Conservation (phyloP, 768 basidiomycete species). For the Cubamyces sp. region DNA sequence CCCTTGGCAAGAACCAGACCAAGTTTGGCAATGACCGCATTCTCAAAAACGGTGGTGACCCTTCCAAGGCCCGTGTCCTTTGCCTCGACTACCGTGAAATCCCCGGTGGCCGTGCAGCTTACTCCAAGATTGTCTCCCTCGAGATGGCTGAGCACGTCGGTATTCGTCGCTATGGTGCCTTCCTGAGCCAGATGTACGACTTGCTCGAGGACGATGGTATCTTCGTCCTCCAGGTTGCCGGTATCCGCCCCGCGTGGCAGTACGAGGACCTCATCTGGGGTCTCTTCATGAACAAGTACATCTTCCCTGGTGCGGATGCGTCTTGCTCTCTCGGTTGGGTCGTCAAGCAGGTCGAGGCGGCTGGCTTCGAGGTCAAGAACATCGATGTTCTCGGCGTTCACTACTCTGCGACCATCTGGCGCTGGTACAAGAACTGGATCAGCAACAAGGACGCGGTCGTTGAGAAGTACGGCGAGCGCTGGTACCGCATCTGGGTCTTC, state of each 20-base stretch:
- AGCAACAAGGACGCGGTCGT: conserved; percentile 88
- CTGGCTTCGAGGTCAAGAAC: conserved; percentile 96
- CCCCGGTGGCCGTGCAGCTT: conserved; percentile 72
- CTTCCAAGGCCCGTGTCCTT: conserved; percentile 83
- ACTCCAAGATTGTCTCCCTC: conserved; percentile 92
- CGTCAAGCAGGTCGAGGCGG: conserved; percentile 80
- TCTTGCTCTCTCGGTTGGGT: conserved; percentile 97
- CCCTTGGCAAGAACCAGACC: conserved; percentile 88
- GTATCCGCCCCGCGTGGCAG: conserved; percentile 94
- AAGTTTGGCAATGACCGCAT: conserved; percentile 92
- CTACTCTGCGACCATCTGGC: conserved; percentile 87
- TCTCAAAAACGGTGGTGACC: conserved; percentile 57
- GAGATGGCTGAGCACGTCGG: conserved; percentile 99
- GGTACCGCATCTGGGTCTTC: conserved; percentile 96
- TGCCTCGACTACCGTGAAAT: conserved; percentile 95
- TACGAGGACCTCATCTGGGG: conserved; percentile 99
- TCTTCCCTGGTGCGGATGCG: conserved; percentile 99
- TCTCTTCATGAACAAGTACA: conserved; percentile 96
- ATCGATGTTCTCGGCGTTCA: conserved; percentile 97
- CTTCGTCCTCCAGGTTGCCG: conserved; percentile 97
- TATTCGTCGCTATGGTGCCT: conserved; percentile 86
- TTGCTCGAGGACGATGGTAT: conserved; percentile 93
- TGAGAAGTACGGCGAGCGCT: conserved; percentile 88
- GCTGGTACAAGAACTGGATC: conserved; percentile 99
- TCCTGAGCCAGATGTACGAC: conserved; percentile 91